phyloP scores from a whole-genome alignment of 495 filamentous ascomycete species.

The Lichina pygmaea region DNA sequence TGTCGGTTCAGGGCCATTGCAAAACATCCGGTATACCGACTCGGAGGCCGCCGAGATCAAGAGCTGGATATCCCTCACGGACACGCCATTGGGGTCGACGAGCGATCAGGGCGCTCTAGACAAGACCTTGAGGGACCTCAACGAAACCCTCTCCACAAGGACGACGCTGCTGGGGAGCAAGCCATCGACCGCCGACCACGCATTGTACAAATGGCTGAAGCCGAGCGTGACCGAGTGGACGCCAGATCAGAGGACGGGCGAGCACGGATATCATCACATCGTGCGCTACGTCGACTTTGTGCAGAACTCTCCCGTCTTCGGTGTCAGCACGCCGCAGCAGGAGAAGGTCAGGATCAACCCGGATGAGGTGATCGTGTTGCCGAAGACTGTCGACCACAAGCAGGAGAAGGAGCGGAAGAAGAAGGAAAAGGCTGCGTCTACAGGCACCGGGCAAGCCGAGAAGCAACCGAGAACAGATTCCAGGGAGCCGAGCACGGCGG shows the following conservation, averaged over 20 bases:
- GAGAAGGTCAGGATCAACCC: slow-evolving; percentile 58
- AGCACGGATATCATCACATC: slow-evolving; percentile 73
- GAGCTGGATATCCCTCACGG: slow-evolving; percentile 58
- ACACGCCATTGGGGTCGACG: slow-evolving; percentile 31
- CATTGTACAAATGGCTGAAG: slow-evolving; percentile 56
- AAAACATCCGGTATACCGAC: slow-evolving; percentile 37
- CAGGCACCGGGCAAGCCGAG: slow-evolving; percentile 12
- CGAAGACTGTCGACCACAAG: slow-evolving; percentile 56
- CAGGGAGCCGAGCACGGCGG: slow-evolving; percentile 14
- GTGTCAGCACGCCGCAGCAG: slow-evolving; percentile 27
- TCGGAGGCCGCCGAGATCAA: slow-evolving; percentile 63
- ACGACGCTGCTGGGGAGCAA: slow-evolving; percentile 78
- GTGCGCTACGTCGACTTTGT: slow-evolving; percentile 85
- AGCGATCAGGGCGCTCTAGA: slow-evolving; percentile 28
- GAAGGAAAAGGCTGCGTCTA: slow-evolving; percentile 39
- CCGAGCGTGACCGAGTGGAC: slow-evolving; percentile 58
- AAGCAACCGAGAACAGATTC: slow-evolving; percentile 16
- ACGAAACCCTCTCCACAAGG: slow-evolving; percentile 62
- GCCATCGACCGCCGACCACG: slow-evolving; percentile 71
- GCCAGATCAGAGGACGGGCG: slow-evolving; percentile 67
- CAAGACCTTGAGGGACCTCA: slow-evolving; percentile 40
- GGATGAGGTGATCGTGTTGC: slow-evolving; percentile 56
- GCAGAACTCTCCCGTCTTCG: slow-evolving; percentile 63
- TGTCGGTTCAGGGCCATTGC: slow-evolving; percentile 19
- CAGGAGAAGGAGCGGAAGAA: slow-evolving; percentile 74